Evolutionary conservation across 495 filamentous ascomycete genomes (phyloP), one percentile per base, ranked within the genome.

Genomic region (Clohesyomyces aquaticus): DNA sequence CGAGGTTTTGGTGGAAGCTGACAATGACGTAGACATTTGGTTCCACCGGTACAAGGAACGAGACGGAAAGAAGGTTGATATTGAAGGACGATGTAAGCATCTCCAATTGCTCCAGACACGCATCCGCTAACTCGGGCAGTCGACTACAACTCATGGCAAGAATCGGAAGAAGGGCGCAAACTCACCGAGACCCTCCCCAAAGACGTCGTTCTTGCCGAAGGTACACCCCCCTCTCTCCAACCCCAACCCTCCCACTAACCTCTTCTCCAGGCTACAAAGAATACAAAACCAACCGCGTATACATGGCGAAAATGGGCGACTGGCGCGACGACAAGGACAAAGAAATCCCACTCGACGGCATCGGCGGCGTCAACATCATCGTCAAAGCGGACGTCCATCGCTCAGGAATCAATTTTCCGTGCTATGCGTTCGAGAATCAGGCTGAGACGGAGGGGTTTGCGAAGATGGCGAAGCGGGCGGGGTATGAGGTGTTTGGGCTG

Each of bases 121-220:
- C 22, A 2, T 29, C 29, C 48, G 47, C 54, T 64, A 26, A 66
- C 49, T 58, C 58, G 47, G 10, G 22, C 67, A 96, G 91, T 97
- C 70, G 94, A 98, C 74, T 98, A 98, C 78, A 98, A 98, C 78
- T 98, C 94, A 0, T 98, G 94, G 94, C 86, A 96, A 69, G 94
- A 98, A 79, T 95, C 94, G 18, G 85, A 89, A 45, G 87, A 91
- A 73, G 93, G 80, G 55, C 84, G 87, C 18, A 88, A 85, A 61
- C 81, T 97, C 47, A 84, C 88, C 11, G 74, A 82, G 12, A 85
- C 79, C 29, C 82, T 96, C n/a, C 77, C 85, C 60, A 89, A 90
- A 72, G 87, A 96, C 68, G 78, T 86, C 32, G 80, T 98, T 65
- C 76, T 98, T 29, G 94, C 89, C 29, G 94, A 98, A 83, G 93